Conservation (phyloP, 805 yeast species). For the Teunomyces kruisii region DNA sequence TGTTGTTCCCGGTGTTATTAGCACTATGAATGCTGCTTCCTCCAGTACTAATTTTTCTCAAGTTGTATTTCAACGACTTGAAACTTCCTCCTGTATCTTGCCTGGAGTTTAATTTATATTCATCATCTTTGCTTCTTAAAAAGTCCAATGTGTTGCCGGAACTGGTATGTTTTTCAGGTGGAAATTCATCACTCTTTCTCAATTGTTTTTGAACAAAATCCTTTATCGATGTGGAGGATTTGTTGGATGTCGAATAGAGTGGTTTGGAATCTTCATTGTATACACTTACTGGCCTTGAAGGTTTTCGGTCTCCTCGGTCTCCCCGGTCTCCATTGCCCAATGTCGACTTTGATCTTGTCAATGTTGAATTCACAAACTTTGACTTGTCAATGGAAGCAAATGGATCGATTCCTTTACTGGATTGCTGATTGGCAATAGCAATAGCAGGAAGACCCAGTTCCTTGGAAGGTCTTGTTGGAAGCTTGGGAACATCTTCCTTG, state of each 20-base stretch:
- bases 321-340: conserved; percentile 9
- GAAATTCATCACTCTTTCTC: conserved; percentile 16
- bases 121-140: conserved; percentile 33
- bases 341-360: conserved; percentile 16
- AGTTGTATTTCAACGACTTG: conserved; percentile 30
- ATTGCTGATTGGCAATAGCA: neutral
- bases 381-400: conserved; percentile 44
- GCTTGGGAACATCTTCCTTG: neutral
- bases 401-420: conserved; percentile 30
- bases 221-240: conserved; percentile 25
- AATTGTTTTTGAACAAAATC: conserved; percentile 34
- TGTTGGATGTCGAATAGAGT: conserved; percentile 1
- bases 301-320: neutral
- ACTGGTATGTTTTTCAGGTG: conserved; percentile 4
- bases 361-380: conserved; percentile 21
- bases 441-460: neutral
- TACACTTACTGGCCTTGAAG: conserved; percentile 8
- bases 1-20: conserved; percentile 18
- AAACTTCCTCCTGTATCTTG: conserved; percentile 44
- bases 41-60: conserved; percentile 43
- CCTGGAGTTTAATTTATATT: conserved; percentile 13
- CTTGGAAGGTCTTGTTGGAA: neutral
- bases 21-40: conserved; percentile 16
- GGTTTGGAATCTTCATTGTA: conserved; percentile 7
- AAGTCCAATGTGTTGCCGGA: conserved; percentile 34